Percentiles rank a stretch among this genome's conserved stretches.
phyloP scores from a whole-genome alignment of 371 early-diverging fungal genomes.

The Mucor velutinosus region DNA sequence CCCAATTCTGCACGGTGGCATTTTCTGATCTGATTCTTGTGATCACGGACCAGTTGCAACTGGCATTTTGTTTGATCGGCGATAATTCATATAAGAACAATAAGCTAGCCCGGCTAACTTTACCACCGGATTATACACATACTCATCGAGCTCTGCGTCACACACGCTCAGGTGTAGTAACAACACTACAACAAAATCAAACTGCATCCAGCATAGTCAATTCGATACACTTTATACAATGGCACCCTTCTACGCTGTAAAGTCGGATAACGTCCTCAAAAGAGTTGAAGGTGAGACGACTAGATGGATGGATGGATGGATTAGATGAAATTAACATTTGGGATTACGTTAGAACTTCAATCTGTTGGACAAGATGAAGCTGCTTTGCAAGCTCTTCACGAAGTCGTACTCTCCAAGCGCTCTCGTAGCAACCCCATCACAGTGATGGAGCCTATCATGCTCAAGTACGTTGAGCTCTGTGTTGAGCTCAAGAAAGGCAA shows the following conservation, averaged over 20 bases:
- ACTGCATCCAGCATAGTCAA: not conserved
- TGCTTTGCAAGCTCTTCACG: slow-evolving; percentile 90
- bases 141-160: not conserved
- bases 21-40: not conserved
- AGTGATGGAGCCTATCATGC: slow-evolving; percentile 89
- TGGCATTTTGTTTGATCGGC: not conserved
- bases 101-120: not conserved
- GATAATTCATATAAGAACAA: not conserved
- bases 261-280: slow-evolving; percentile 54
- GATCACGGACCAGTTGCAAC: not conserved
- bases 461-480: slow-evolving; percentile 91
- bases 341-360: slow-evolving; percentile 78
- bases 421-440: slow-evolving; percentile 78
- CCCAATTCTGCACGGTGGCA: not conserved
- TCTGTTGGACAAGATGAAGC: slow-evolving; percentile 85
- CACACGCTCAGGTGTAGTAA: not conserved
- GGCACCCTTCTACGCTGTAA: slow-evolving; percentile 54
- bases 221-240: slow-evolving; percentile 24
- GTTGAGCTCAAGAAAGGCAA: slow-evolving; percentile 84
- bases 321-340: slow-evolving; percentile 7
- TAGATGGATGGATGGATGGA: slow-evolving; percentile 28
- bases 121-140: not conserved
- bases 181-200: not conserved
- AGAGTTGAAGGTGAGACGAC: slow-evolving; percentile 51
- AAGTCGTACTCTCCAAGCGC: slow-evolving; percentile 87